Evolutionary conservation across 257 asterid genomes (phyloP), one percentile per base, ranked within the genome.

Genomic region (Solanum boliviense): DNA sequence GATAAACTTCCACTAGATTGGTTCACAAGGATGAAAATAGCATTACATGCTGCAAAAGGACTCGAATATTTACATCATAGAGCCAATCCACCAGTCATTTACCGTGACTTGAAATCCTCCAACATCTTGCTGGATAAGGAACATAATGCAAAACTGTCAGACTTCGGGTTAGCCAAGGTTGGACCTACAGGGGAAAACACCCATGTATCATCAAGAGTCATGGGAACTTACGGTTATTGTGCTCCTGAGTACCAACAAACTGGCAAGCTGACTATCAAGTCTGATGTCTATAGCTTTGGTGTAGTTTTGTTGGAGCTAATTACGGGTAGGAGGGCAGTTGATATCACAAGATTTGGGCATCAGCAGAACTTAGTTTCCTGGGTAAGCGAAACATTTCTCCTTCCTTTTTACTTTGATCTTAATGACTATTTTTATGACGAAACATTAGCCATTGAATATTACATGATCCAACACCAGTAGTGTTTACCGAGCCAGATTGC

Each of bases 181-280:
- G 99, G 99, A n/a, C 98, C 99, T 1, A 86, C 95, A 1, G 99
- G 99, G 46, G 99, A 94, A n/a, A 91, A 90, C 84, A 41, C 94
- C 8, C 95, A 96, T 65, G 98, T 95, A 5, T 93, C 99, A 7
- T 93, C 99, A 8, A 93, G 99, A 89, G 98, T 96, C 16, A 96
- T 96, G 99, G 99, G 98, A 34, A 96, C 98, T 0, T 96, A 94
- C 13, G 99, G 99, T 16, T 96, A 96, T 60, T 96, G 99, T 73
- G 98, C 99, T 2, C 99, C 99, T 0, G 99, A 96, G 88, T 96
- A 96, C 89, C 98, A 95, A 70, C 87, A 91, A 87, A 96, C 99
- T 3, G 99, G 99, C 3, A 97, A 95, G 52, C 90, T 96, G 56
- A 96, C 98, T 4, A 94, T 92, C 7, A 96, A 95, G 70, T 94